phyloP scores from a whole-genome alignment of 2,329 filamentous ascomycete species.

The Alternaria sp. region DNA sequence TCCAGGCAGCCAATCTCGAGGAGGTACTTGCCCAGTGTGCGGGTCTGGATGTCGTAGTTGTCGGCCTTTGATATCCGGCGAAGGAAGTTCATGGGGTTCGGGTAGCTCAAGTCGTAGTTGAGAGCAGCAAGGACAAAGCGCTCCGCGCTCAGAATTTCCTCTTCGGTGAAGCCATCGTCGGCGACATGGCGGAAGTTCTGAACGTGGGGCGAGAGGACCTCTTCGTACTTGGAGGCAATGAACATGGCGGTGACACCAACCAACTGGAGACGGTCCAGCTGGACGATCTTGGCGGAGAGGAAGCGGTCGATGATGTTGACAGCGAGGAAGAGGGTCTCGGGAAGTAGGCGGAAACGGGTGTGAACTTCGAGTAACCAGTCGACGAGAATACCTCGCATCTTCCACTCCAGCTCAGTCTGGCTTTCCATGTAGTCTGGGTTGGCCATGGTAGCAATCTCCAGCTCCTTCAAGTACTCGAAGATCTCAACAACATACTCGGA shows the following conservation, averaged over 20 bases:
- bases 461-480: slow-evolving; percentile 90
- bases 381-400: slow-evolving; percentile 95
- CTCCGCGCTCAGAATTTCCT: slow-evolving; percentile 96
- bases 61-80: slow-evolving; percentile 98
- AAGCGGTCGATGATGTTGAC: slow-evolving; percentile 99
- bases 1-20: slow-evolving; percentile 97
- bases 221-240: slow-evolving; percentile 98
- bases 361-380: slow-evolving; percentile 99
- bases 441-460: slow-evolving; percentile 82
- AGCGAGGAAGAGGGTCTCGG: slow-evolving; percentile 94
- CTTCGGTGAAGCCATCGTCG: slow-evolving; percentile 93
- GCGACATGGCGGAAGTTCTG: slow-evolving; percentile 97
- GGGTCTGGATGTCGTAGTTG: slow-evolving; percentile 98
- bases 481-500: slow-evolving; percentile 97
- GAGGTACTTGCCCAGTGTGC: slow-evolving; percentile 96
- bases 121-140: slow-evolving; percentile 90
- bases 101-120: slow-evolving; percentile 97
- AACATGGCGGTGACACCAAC: slow-evolving; percentile 99
- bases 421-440: slow-evolving; percentile 96
- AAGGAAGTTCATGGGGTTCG: slow-evolving; percentile 99
- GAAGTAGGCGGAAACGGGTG: slow-evolving; percentile 92
- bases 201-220: slow-evolving; percentile 95
- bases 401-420: slow-evolving; percentile 96
- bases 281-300: slow-evolving; percentile 92
- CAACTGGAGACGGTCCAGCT: slow-evolving; percentile 93